Conservation (phyloP, 2,329 filamentous ascomycete species). For the Thielaviopsis euricoi region DNA sequence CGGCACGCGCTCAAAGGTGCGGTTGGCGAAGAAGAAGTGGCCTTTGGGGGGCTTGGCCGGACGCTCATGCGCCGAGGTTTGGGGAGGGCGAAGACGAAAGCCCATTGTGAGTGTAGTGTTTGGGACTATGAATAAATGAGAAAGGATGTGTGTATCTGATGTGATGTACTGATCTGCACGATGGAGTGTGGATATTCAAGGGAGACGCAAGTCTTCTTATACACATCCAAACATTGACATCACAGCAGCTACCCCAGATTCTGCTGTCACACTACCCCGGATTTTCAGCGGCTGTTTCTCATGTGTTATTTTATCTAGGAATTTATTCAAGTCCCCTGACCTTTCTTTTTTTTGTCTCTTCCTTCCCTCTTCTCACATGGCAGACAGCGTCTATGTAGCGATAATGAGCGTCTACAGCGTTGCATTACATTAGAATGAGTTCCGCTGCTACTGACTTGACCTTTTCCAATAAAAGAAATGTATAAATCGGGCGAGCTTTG, state of each 20-base stretch:
- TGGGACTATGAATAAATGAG: not conserved
- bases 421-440: too few species aligned
- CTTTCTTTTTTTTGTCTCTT: too few species aligned
- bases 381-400: not conserved
- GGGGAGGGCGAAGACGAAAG: not conserved
- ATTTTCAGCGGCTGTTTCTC: not conserved
- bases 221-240: not conserved
- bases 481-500: too few species aligned
- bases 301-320: not conserved
- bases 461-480: too few species aligned
- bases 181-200: too few species aligned
- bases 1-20: constrained; percentile 15
- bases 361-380: not conserved
- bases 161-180: too few species aligned
- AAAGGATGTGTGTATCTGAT: not conserved
- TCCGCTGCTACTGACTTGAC: too few species aligned
- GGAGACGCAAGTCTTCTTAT: too few species aligned
- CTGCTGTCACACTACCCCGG: not conserved
- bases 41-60: constrained; percentile 11
- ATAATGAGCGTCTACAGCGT: not conserved
- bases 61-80: not conserved
- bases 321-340: not conserved
- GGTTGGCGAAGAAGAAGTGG: constrained; percentile 14
- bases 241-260: not conserved
- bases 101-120: not conserved